phyloP scores from a whole-genome alignment of 257 asterid genomes.

The Coffea eugenioides region DNA sequence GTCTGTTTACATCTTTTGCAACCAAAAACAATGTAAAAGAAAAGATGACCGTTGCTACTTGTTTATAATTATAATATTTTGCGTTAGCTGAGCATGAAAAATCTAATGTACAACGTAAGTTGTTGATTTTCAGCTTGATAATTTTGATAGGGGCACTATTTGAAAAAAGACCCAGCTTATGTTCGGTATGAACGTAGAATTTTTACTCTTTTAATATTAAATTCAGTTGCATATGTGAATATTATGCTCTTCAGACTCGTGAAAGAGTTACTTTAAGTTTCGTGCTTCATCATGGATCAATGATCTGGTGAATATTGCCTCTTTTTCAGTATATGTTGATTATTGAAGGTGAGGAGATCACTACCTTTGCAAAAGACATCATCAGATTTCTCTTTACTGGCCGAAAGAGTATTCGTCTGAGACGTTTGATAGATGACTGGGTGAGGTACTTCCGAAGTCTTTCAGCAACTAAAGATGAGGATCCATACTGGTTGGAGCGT shows the following conservation, averaged over 20 bases:
- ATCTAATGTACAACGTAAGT: background rate
- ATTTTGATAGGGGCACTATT: background rate
- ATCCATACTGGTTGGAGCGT: slow-evolving; percentile 59
- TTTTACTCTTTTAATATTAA: background rate
- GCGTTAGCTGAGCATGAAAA: background rate
- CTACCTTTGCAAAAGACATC: slow-evolving; percentile 43
- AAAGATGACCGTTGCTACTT: background rate
- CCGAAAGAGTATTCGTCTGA: slow-evolving; percentile 58
- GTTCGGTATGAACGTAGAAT: background rate
- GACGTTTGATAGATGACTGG: slow-evolving; percentile 40
- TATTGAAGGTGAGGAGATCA: slow-evolving; percentile 60
- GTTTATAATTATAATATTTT: background rate
- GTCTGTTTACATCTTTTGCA: background rate
- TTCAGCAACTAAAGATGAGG: slow-evolving; percentile 30
- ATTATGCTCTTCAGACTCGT: background rate
- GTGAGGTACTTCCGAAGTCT: slow-evolving; percentile 29
- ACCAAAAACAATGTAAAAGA: background rate
- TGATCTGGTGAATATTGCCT: slow-evolving; percentile 1
- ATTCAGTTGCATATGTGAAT: background rate
- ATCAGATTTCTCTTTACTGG: slow-evolving; percentile 50
- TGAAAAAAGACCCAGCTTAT: too few species aligned
- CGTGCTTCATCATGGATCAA: background rate
- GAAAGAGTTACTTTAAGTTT: slow-evolving; percentile 1
- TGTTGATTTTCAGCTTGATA: background rate
- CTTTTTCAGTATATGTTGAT: slow-evolving; percentile 66